phyloP scores from a whole-genome alignment of 176 grass and related monocot genomes.

The Oryza glumipatula region DNA sequence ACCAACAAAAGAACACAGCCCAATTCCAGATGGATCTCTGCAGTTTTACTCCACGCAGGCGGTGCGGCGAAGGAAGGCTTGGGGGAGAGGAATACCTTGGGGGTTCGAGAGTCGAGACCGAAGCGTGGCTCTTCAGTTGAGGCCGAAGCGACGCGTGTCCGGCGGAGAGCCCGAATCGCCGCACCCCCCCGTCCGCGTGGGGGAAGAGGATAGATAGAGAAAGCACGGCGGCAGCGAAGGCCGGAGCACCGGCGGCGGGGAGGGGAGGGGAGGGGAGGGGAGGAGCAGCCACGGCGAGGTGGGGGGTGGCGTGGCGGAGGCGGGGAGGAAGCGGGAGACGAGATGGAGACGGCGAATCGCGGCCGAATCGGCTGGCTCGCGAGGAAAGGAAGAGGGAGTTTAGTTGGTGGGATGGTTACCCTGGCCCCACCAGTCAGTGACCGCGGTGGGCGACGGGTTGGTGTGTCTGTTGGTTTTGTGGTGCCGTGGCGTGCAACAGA shows the following conservation, averaged over 20 bases:
- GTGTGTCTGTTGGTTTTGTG: background rate
- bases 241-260: background rate
- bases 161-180: background rate
- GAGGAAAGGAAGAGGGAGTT: background rate
- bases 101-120: background rate
- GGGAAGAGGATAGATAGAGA: background rate
- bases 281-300: background rate
- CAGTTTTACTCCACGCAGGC: background rate
- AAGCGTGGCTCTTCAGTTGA: background rate
- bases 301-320: slow-evolving; percentile 37
- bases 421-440: background rate
- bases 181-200: background rate
- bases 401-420: background rate
- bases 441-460: background rate
- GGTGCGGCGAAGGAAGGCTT: background rate
- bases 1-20: background rate
- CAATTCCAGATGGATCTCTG: background rate
- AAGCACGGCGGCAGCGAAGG: background rate
- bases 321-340: background rate
- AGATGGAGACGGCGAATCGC: slow-evolving; percentile 30
- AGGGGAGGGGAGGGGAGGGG: background rate
- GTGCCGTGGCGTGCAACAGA: background rate
- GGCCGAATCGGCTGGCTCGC: too few species aligned
- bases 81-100: background rate
- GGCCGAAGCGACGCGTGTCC: background rate